phyloP scores from a whole-genome alignment of 2,329 filamentous ascomycete species.

The Sclerotiophoma versabilis region DNA sequence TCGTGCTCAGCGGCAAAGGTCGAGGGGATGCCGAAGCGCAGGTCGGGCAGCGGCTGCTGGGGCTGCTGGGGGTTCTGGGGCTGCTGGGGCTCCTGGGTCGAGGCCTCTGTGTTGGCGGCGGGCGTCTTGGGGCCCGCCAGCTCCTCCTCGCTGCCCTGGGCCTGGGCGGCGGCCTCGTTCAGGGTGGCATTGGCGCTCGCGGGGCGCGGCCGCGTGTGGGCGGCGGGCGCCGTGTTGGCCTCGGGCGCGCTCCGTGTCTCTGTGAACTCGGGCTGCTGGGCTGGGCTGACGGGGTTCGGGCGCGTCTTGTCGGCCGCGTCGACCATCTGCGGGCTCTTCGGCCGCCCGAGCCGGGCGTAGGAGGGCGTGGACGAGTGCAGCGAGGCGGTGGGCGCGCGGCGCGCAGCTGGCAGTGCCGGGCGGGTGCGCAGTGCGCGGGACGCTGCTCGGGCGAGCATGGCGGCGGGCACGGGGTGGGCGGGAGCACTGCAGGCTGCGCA shows the following conservation, averaged over 20 bases:
- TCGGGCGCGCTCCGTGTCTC: conserved; percentile 25
- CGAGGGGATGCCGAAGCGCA: conserved; percentile 93
- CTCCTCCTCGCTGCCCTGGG: conserved; percentile 39
- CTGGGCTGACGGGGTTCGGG: conserved; percentile 35
- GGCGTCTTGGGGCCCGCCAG: conserved; percentile 45
- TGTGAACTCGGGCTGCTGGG: conserved; percentile 47
- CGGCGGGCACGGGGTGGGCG: background rate
- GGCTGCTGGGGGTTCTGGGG: conserved; percentile 55
- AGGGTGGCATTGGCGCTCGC: conserved; percentile 26
- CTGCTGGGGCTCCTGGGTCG: conserved; percentile 47
- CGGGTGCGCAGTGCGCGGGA: conserved; percentile 42
- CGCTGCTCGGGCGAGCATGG: conserved; percentile 48
- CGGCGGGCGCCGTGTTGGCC: conserved; percentile 29
- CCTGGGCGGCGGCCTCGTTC: conserved; percentile 28
- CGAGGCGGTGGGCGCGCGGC: conserved; percentile 37
- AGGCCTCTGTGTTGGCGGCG: conserved; percentile 47
- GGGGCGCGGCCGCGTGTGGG: conserved; percentile 24
- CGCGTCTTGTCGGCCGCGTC: conserved; percentile 34
- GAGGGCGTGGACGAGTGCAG: conserved; percentile 37
- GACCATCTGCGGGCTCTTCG: conserved; percentile 34
- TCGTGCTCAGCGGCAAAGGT: conserved; percentile 77
- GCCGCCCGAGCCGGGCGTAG: conserved; percentile 27
- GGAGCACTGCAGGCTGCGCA: background rate
- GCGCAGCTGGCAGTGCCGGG: conserved; percentile 35
- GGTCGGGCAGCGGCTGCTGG: conserved; percentile 77